Conservation (phyloP, 371 early-diverging fungal species). For the Capniomyces stellatus region DNA sequence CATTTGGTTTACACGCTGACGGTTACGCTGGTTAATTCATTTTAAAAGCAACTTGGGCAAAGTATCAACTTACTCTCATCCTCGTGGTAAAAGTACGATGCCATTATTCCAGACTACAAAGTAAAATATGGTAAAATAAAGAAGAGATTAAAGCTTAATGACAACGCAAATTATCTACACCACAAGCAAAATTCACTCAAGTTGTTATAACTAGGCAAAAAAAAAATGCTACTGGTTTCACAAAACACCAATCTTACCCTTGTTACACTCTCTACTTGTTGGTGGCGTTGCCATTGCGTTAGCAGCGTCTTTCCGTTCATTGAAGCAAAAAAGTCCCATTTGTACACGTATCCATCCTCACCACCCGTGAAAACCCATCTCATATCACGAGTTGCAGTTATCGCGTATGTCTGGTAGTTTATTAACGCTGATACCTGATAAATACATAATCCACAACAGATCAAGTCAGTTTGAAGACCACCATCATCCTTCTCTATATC, state of each 20-base stretch:
- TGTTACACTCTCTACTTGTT: constrained; percentile 65
- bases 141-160: too few species aligned
- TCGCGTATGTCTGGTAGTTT: constrained; percentile 52
- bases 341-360: constrained; percentile 81
- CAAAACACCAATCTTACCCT: constrained; percentile 29
- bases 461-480: too few species aligned
- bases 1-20: too few species aligned
- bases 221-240: neutral
- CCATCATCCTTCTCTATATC: too few species aligned
- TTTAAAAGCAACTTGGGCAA: too few species aligned
- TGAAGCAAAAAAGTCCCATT: constrained; percentile 78
- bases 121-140: constrained; percentile 16
- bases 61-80: constrained; percentile 29
- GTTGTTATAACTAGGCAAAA: neutral
- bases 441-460: too few species aligned
- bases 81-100: constrained; percentile 86
- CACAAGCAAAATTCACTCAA: too few species aligned
- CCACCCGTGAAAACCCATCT: constrained; percentile 87
- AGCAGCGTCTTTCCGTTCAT: constrained; percentile 65
- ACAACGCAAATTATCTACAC: too few species aligned
- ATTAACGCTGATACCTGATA: constrained; percentile 16
- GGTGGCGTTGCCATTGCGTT: constrained; percentile 69
- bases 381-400: constrained; percentile 61
- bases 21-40: too few species aligned
- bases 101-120: constrained; percentile 41